phyloP scores from a whole-genome alignment of 371 early-diverging fungal species.

The Basidiobolus meristosporus region DNA sequence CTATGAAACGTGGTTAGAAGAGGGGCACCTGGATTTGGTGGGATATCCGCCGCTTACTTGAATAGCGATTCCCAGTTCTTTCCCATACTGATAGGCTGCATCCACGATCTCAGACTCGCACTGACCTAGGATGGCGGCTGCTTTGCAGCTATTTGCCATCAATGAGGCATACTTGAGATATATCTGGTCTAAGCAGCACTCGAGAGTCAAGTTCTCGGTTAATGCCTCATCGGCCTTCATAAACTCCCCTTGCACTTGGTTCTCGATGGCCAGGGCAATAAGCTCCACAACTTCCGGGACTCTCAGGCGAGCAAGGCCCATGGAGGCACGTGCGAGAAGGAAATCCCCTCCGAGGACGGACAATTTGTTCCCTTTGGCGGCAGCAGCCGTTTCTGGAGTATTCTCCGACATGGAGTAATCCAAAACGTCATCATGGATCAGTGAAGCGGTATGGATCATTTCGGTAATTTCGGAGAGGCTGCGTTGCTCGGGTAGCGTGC shows the following conservation, averaged over 20 bases:
- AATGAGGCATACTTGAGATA: slow-evolving; percentile 89
- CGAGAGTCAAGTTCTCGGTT: slow-evolving; percentile 30
- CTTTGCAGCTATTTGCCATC: slow-evolving; percentile 83
- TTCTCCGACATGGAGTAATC: slow-evolving; percentile 49
- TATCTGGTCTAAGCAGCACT: slow-evolving; percentile 82
- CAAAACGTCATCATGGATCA: slow-evolving; percentile 91
- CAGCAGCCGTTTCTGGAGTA: slow-evolving; percentile 50
- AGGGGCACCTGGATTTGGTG: too few relatives aligned
- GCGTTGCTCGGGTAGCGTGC: slow-evolving; percentile 76
- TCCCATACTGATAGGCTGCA: slow-evolving; percentile 67
- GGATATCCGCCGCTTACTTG: too few relatives aligned
- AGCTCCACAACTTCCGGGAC: slow-evolving; percentile 83
- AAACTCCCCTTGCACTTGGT: slow-evolving; percentile 90
- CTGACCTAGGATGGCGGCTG: slow-evolving; percentile 72
- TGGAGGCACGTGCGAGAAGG: slow-evolving; percentile 75
- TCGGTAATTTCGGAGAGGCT: slow-evolving; percentile 89
- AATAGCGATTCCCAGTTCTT: slow-evolving; percentile 80
- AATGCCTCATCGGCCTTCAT: slow-evolving; percentile 74
- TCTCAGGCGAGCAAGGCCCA: slow-evolving; percentile 71
- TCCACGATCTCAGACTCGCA: slow-evolving; percentile 46
- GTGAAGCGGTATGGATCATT: slow-evolving; percentile 91
- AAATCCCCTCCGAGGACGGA: slow-evolving; percentile 92
- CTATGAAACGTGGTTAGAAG: too few relatives aligned
- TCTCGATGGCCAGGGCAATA: slow-evolving; percentile 82
- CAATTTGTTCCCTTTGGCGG: slow-evolving; percentile 89